Evolutionary conservation across 202 grass and related monocot genomes (phyloP).

Genomic region (Dendrocalamus latiflorus): DNA sequence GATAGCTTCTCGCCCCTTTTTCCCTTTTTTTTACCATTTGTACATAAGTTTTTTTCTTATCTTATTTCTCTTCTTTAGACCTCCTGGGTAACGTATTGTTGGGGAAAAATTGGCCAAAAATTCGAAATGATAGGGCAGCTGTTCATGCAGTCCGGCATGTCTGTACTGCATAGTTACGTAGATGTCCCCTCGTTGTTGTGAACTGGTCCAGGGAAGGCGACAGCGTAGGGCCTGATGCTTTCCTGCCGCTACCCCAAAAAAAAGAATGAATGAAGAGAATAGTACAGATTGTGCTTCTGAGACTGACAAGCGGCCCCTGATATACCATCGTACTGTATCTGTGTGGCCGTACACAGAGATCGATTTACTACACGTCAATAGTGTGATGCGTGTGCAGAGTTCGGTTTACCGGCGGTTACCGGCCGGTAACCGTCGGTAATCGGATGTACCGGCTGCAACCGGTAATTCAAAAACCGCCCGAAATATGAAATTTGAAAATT

Average conservation of each 20-base stretch:
- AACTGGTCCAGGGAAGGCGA: slow-evolving; percentile 5
- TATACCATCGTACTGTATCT: background rate
- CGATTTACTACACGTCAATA: background rate
- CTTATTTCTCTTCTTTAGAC: background rate
- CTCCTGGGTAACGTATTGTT: slow-evolving; percentile 22
- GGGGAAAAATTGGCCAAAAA: slow-evolving; percentile 1
- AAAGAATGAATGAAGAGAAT: background rate
- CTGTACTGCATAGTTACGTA: background rate
- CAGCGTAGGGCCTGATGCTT: background rate
- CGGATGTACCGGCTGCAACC: too few species aligned
- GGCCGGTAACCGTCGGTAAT: too few species aligned
- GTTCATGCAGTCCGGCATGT: background rate
- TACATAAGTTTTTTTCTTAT: slow-evolving; percentile 37
- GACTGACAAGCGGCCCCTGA: background rate
- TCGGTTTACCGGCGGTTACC: too few species aligned
- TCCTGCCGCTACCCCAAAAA: background rate
- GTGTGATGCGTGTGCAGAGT: too few species aligned
- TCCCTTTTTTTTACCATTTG: slow-evolving; percentile 11
- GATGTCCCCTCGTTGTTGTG: slow-evolving; percentile 10
- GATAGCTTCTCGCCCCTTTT: slow-evolving; percentile 20
- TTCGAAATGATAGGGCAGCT: slow-evolving; percentile 19
- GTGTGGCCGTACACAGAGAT: background rate
- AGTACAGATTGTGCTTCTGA: background rate
- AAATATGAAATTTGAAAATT: too few species aligned
- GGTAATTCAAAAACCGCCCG: too few species aligned